Conservation (phyloP, 2,329 filamentous ascomycete species). For the Fusarium goolgardi region DNA sequence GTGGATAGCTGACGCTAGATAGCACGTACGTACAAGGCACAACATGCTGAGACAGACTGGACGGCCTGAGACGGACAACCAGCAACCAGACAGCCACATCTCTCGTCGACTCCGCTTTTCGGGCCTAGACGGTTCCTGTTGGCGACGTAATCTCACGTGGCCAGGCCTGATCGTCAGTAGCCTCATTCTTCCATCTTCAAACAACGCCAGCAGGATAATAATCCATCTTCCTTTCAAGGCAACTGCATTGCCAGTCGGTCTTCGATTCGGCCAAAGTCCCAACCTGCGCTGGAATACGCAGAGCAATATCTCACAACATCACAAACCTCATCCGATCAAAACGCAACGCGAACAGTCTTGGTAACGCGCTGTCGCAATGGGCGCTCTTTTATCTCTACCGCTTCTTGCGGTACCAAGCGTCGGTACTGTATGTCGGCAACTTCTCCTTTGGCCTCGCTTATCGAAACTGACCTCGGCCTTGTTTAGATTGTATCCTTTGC, state of each 20-base stretch:
- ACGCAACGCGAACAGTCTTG: slow-evolving; percentile 1
- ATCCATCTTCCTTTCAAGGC: slow-evolving; percentile 2
- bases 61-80: no score
- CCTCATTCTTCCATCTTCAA: slow-evolving; percentile 36
- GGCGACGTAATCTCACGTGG: slow-evolving; percentile 48
- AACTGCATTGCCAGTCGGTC: slow-evolving; percentile 3
- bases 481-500: slow-evolving; percentile 77
- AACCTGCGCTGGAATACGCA: neutral
- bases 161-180: slow-evolving; percentile 21
- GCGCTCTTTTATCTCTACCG: slow-evolving; percentile 89
- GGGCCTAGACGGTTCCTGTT: slow-evolving; percentile 7
- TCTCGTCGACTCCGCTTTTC: slow-evolving; percentile 7
- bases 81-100: neutral
- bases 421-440: slow-evolving; percentile 75
- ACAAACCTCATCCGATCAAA: neutral
- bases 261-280: neutral
- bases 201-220: slow-evolving; percentile 1
- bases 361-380: slow-evolving; percentile 68
- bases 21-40: neutral
- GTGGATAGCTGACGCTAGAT: no score
- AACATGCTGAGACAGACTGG: neutral
- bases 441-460: neutral
- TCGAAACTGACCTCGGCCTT: slow-evolving; percentile 13
- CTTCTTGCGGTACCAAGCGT: slow-evolving; percentile 88
- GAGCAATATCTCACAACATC: neutral